These are phyloP conservation scores for Plenodomus tracheiphilus DNA, from an alignment of 2,329 filamentous ascomycete species.

Conservation along the genomic window DNA sequence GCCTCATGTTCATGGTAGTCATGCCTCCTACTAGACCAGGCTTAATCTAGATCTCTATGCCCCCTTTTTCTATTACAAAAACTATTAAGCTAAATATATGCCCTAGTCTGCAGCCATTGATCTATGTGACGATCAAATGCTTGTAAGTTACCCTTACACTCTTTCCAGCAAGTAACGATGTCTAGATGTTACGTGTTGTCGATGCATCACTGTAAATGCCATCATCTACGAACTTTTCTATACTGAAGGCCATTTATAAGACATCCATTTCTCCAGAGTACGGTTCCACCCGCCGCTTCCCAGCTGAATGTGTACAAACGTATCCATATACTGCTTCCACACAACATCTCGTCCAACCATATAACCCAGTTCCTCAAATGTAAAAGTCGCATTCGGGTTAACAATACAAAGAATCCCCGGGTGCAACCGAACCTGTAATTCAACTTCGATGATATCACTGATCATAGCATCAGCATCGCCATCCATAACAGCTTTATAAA, in stretches of 20 bases:
- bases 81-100: too few relatives aligned
- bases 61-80: too few relatives aligned
- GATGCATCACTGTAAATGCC: too few relatives aligned
- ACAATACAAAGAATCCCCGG: constrained; percentile 11
- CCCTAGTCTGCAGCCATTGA: too few relatives aligned
- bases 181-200: too few relatives aligned
- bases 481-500: constrained; percentile 14
- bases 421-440: constrained; percentile 15
- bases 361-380: constrained; percentile 15
- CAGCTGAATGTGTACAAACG: constrained; percentile 12
- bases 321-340: constrained; percentile 17
- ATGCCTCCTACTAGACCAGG: too few relatives aligned
- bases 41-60: too few relatives aligned
- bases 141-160: too few relatives aligned
- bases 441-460: constrained; percentile 15
- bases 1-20: too few relatives aligned
- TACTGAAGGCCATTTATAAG: constrained; percentile 16
- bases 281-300: constrained; percentile 14
- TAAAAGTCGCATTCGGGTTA: constrained; percentile 10
- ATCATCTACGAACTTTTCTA: constrained; percentile 1
- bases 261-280: constrained; percentile 19
- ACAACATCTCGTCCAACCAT: constrained; percentile 11
- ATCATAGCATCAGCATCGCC: constrained; percentile 16
- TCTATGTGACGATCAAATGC: too few relatives aligned
- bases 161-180: too few relatives aligned